These are phyloP conservation scores for Emmonsia crescens DNA, from an alignment of 2,329 filamentous ascomycete species.

Conservation along the genomic window DNA sequence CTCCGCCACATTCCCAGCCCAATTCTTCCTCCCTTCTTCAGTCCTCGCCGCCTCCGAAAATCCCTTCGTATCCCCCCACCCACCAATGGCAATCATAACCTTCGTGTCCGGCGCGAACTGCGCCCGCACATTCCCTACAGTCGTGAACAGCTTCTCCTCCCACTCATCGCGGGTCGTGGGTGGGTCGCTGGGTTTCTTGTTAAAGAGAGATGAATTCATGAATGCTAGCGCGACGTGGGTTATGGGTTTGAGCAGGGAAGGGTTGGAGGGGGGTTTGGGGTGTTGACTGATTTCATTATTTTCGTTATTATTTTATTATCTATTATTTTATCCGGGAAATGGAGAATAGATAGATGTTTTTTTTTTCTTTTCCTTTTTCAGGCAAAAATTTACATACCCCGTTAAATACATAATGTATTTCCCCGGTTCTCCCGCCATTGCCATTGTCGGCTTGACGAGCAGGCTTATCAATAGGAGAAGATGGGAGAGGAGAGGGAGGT, in stretches of 20 bases:
- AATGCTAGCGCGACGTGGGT: conserved; percentile 51
- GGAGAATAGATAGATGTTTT: background rate
- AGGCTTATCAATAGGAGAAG: background rate
- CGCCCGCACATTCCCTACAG: conserved; percentile 37
- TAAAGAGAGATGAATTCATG: conserved; percentile 45
- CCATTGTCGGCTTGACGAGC: background rate
- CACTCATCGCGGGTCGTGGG: conserved; percentile 13
- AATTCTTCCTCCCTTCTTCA: conserved; percentile 40
- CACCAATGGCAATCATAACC: conserved; percentile 57
- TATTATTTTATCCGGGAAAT: background rate
- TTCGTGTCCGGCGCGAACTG: conserved; percentile 43
- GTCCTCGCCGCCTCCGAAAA: conserved; percentile 46
- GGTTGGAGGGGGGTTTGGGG: background rate
- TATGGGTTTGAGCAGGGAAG: conserved; percentile 22
- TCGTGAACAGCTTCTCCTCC: conserved; percentile 45
- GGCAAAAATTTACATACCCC: conserved; percentile 10
- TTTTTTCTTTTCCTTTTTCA: too few species aligned
- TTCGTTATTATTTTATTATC: conserved; percentile 8
- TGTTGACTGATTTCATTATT: conserved; percentile 19
- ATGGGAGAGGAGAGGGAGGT: background rate
- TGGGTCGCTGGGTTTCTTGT: conserved; percentile 24
- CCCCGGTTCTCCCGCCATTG: background rate
- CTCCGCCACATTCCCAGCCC: conserved; percentile 49
- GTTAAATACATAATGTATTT: conserved; percentile 18
- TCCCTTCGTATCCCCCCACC: conserved; percentile 55